Evolutionary conservation across 1,139 yeast genomes (phyloP).

Genomic region (Yamadazyma trypodendri): DNA sequence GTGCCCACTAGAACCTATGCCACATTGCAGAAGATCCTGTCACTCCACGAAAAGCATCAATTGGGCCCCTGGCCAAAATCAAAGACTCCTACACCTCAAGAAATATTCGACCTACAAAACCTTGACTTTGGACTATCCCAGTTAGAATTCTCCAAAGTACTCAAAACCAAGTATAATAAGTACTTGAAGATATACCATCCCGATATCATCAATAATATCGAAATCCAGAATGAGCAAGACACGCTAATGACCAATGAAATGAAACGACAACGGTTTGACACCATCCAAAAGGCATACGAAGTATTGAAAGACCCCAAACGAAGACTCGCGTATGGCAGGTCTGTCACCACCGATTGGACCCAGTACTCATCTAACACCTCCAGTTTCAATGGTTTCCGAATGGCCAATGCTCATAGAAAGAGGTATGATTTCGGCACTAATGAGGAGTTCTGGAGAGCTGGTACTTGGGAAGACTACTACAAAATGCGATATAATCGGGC

Average conservation of each 20-base stretch:
- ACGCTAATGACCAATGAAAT: conserved; percentile 30
- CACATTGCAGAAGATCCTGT: conserved; percentile 10
- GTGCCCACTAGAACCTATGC: conserved; percentile 10
- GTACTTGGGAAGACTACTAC: conserved; percentile 71
- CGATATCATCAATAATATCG: conserved; percentile 48
- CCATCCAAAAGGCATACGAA: conserved; percentile 71
- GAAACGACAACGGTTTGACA: conserved; percentile 64
- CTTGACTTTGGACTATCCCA: conserved; percentile 21
- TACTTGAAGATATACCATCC: conserved; percentile 88
- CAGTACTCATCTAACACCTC: conserved; percentile 35
- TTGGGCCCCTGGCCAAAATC: conserved; percentile 58
- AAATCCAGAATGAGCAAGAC: conserved; percentile 26
- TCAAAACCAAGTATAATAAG: conserved; percentile 58
- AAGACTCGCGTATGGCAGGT: conserved; percentile 32
- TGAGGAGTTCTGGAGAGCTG: conserved; percentile 62
- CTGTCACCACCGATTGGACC: conserved; percentile 28
- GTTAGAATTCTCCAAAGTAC: conserved; percentile 37
- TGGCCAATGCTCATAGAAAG: conserved; percentile 39
- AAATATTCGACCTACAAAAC: conserved; percentile 52
- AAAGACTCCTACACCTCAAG: conserved; percentile 70
- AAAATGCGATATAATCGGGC: conserved; percentile 36
- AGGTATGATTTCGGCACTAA: conserved; percentile 34
- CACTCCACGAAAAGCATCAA: conserved; percentile 21
- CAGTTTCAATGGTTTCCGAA: conserved; percentile 37
- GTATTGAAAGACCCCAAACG: conserved; percentile 58